Evolutionary conservation across 768 basidiomycete genomes (phyloP).

Genomic region (Wakefieldia striispora): DNA sequence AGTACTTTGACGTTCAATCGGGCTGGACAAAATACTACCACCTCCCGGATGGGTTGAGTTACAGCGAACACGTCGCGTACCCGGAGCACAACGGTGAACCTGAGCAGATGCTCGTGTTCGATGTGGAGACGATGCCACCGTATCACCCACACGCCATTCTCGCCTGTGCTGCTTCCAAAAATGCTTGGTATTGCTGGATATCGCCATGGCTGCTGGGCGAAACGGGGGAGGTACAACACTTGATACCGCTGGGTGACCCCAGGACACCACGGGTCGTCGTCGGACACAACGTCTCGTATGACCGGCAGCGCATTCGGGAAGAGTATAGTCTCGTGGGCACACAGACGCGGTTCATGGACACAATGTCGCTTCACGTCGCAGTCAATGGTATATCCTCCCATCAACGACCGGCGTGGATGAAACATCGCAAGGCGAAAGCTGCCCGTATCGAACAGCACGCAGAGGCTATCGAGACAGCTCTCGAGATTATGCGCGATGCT

Average conservation of each 20-base stretch:
- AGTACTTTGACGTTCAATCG: slow-evolving; percentile 50
- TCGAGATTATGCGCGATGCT: slow-evolving; percentile 47
- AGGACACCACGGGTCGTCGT: slow-evolving; percentile 62
- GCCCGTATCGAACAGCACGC: slow-evolving; percentile 51
- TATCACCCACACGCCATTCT: slow-evolving; percentile 82
- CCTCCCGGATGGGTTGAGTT: slow-evolving; percentile 71
- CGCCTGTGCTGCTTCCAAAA: slow-evolving; percentile 80
- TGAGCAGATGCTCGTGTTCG: slow-evolving; percentile 81
- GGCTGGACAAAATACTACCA: slow-evolving; percentile 91
- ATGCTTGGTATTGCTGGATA: slow-evolving; percentile 95
- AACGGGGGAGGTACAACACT: slow-evolving; percentile 54
- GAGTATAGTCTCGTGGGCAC: slow-evolving; percentile 76
- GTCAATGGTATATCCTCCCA: slow-evolving; percentile 93
- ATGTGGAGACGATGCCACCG: slow-evolving; percentile 90
- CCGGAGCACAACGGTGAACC: slow-evolving; percentile 61
- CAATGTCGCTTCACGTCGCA: slow-evolving; percentile 92
- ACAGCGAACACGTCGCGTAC: slow-evolving; percentile 66
- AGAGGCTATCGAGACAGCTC: slow-evolving; percentile 64
- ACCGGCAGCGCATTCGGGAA: slow-evolving; percentile 76
- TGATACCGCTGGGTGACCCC: slow-evolving; percentile 71
- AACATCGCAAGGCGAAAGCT: slow-evolving; percentile 71
- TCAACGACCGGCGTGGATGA: slow-evolving; percentile 92
- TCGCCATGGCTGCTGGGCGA: slow-evolving; percentile 86
- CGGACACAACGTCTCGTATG: slow-evolving; percentile 95
- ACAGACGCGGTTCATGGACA: slow-evolving; percentile 83